Evolutionary conservation across 2,329 filamentous ascomycete genomes (phyloP).

Genomic region (Calonectria ilicicola): DNA sequence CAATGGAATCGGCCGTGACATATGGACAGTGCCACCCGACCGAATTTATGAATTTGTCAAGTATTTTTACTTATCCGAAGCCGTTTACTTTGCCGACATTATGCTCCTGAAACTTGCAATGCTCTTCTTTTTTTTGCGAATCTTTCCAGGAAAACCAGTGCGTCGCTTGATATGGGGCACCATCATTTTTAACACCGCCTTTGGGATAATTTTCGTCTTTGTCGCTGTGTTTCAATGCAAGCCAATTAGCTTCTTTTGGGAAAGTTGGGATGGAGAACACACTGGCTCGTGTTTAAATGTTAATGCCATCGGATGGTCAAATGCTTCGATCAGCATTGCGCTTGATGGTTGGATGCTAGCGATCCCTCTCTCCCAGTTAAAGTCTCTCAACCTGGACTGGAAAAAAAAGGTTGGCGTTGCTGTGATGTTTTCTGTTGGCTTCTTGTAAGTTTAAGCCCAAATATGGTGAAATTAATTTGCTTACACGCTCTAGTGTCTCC

Average conservation of each 20-base stretch:
- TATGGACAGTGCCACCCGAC: constrained; percentile 59
- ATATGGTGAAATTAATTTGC: background rate
- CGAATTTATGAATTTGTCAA: constrained; percentile 57
- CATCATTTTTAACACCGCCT: constrained; percentile 52
- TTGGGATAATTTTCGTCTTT: constrained; percentile 56
- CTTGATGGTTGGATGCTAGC: constrained; percentile 65
- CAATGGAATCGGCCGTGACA: constrained; percentile 62
- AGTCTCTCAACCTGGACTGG: constrained; percentile 56
- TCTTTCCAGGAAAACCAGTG: constrained; percentile 59
- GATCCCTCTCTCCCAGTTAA: constrained; percentile 61
- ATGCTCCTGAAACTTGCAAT: constrained; percentile 63
- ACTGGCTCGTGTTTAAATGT: constrained; percentile 61
- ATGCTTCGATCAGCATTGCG: constrained; percentile 62
- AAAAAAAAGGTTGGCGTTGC: constrained; percentile 62
- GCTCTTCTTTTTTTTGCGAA: constrained; percentile 66
- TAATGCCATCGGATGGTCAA: constrained; percentile 44
- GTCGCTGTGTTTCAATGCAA: constrained; percentile 60
- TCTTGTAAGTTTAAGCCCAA: constrained; percentile 42
- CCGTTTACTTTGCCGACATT: constrained; percentile 61
- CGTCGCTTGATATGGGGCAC: constrained; percentile 56
- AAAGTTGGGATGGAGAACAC: constrained; percentile 61
- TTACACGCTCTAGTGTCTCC: constrained; percentile 39
- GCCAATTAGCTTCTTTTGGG: constrained; percentile 67
- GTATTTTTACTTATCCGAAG: constrained; percentile 57
- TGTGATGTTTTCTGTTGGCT: constrained; percentile 64